Evolutionary conservation across 2,329 filamentous ascomycete species (phyloP), one percentile per base, ranked within the genome.

Genomic region (Pyrenophora teres): DNA sequence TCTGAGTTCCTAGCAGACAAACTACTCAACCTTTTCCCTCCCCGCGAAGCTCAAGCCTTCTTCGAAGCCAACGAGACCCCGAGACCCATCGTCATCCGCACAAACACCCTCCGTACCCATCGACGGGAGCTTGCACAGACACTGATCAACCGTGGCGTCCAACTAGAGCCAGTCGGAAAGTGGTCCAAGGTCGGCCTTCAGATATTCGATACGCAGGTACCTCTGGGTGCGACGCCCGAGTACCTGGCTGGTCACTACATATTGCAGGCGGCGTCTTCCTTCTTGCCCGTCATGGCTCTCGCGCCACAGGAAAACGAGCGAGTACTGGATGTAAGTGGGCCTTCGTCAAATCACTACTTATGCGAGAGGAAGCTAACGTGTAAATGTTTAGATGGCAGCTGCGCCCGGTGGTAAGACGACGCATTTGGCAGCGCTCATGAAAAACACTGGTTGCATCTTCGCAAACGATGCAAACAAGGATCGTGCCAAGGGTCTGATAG

Each of bases 121-220:
- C 80, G 86, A 61, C 78, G 86, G 62, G 92, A 96, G 57, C 87
- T 99, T 15, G 94, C 94, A 8, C 92, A 97, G 74, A 84, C 92
- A 1, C 83, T 97, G 54, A 97, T 97, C 81, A 96, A 96, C 78
- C 89, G 93, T 59, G 94, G 94, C 59, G 94, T 99, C 41, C 95
- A 92, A 12, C 84, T 99, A 33, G 93, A 99, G 76, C 94, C 94
- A 2, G 91, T 99, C 15, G 94, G 94, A 56, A 97, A 97, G 76
- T 99, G 94, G 94, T 94, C 89, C 63, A 99, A 99, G 79, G 92
- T 99, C 58, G 94, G 94, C 40, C 83, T 99, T 35, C 94, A 99
- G 74, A 86, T 99, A 54, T 99, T 99, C 73, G 94, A 99, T 75
- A 90, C 89, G 51, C 88, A 87, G 48, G 86, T 89, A 0, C 91